Conservation (phyloP, 257 asterid species). For the Solanum microdontum region DNA sequence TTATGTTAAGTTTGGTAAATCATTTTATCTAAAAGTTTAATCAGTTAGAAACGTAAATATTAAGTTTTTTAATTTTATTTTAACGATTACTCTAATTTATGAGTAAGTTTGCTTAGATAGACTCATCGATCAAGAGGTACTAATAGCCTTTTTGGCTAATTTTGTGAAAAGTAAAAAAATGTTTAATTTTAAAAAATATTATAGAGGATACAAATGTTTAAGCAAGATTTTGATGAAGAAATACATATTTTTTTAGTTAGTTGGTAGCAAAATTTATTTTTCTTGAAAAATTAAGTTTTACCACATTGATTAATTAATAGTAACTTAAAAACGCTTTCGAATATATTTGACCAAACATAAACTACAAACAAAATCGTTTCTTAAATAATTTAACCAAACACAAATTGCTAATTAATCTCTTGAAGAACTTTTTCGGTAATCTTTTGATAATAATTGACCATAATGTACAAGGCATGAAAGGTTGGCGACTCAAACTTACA, state of each 20-base stretch:
- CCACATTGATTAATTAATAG: not conserved
- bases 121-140: not conserved
- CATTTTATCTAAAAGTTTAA: not conserved
- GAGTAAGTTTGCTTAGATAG: not conserved
- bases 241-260: not conserved
- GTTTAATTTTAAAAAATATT: not conserved
- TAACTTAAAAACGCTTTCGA: not conserved
- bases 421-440: not conserved
- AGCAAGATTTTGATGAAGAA: not conserved
- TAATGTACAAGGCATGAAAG: too few species aligned
- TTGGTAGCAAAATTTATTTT: not conserved
- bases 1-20: not conserved
- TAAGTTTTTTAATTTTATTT: not conserved
- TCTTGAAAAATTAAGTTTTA: not conserved
- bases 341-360: not conserved
- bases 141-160: not conserved
- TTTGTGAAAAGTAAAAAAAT: not conserved
- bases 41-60: not conserved
- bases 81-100: not conserved
- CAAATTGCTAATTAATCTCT: not conserved
- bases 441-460: too few species aligned
- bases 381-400: not conserved
- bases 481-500: not conserved
- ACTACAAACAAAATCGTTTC: not conserved
- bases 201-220: not conserved